Conservation (phyloP, 179 eudicot species). For the Silene coronaria region DNA sequence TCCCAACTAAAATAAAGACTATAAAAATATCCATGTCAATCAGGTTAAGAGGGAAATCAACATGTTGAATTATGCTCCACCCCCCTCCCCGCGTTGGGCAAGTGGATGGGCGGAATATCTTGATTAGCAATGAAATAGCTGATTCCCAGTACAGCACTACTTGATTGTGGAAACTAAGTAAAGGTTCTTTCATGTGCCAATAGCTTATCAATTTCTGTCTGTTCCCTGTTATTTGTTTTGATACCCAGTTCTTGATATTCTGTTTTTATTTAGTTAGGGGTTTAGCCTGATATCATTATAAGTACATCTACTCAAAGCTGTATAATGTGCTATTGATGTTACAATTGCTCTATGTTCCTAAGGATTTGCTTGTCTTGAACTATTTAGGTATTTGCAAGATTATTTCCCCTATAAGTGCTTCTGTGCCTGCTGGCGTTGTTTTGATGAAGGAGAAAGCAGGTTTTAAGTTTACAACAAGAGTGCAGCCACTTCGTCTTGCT, state of each 20-base stretch:
- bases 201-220: not conserved
- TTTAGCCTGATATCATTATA: not conserved
- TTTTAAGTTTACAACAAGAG: conserved; percentile 87
- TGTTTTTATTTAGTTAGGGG: not conserved
- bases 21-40: not conserved
- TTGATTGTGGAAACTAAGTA: not conserved
- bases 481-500: conserved; percentile 95
- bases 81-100: too few species aligned
- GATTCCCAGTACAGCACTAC: not conserved
- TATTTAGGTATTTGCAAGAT: conserved; percentile 87
- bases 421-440: conserved; percentile 90
- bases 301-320: not conserved
- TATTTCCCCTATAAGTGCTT: conserved; percentile 71
- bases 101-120: not conserved
- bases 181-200: not conserved
- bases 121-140: not conserved
- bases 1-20: not conserved
- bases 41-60: not conserved
- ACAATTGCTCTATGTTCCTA: conserved; percentile 1
- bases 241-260: not conserved
- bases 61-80: not conserved
- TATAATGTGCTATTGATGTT: conserved; percentile 9
- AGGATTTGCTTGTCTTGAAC: conserved; percentile 1
- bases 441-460: conserved; percentile 87
- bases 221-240: not conserved